These are phyloP conservation scores for Trifolium repens DNA, from an alignment of 306 rosid species.

Conservation along the genomic window DNA sequence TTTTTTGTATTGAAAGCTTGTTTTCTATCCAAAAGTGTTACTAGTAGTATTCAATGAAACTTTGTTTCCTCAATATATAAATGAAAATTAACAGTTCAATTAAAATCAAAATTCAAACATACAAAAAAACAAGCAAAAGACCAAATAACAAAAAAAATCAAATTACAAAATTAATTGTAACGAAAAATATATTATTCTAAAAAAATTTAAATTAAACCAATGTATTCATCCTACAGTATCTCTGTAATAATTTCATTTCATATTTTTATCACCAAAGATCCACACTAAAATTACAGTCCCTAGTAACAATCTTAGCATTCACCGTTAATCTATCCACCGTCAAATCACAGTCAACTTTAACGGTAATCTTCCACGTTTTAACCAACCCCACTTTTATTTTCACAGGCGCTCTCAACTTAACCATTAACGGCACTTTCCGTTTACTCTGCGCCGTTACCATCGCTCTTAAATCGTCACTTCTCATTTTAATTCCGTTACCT, in stretches of 20 bases:
- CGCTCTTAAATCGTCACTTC: conserved; percentile 35
- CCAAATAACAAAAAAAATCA: too few species aligned
- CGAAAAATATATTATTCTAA: too few species aligned
- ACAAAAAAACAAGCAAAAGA: too few species aligned
- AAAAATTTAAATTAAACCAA: too few species aligned
- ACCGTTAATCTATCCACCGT: conserved; percentile 59
- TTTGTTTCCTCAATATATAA: too few species aligned
- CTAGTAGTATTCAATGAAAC: too few species aligned
- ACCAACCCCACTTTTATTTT: conserved; percentile 63
- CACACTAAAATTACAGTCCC: conserved; percentile 51
- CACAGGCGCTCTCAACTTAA: conserved; percentile 60
- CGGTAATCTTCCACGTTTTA: conserved; percentile 68
- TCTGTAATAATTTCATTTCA: conserved; percentile 12
- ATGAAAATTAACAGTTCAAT: too few species aligned
- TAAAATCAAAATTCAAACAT: too few species aligned
- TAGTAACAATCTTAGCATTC: conserved; percentile 56
- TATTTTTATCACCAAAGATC: conserved; percentile 43
- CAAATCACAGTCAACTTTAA: conserved; percentile 58
- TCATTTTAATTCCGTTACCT: conserved; percentile 51
- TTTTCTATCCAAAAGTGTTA: too few species aligned
- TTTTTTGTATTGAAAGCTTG: too few species aligned
- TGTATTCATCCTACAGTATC: conserved; percentile 6
- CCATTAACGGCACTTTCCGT: conserved; percentile 54
- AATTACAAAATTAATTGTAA: too few species aligned
- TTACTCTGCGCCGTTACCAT: conserved; percentile 44